phyloP scores from a whole-genome alignment of 768 basidiomycete genomes.

The Gloeostereum incarnatum region DNA sequence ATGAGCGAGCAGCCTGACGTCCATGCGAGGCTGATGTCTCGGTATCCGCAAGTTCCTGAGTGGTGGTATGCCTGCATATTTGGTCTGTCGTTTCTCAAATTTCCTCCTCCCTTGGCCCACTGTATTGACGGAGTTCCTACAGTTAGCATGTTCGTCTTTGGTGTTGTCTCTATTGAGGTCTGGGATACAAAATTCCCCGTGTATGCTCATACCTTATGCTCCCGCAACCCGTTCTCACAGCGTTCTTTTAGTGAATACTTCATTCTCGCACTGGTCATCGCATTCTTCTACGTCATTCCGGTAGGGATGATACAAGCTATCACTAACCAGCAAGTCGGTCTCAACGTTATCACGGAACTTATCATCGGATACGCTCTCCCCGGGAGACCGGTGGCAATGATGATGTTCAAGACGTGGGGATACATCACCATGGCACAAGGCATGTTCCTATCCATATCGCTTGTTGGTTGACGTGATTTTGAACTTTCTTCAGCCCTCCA shows the following conservation, averaged over 20 bases:
- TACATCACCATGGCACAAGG: conserved; percentile 62
- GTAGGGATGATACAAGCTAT: conserved; percentile 65
- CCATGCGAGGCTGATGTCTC: conserved; percentile 74
- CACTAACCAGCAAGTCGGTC: conserved; percentile 71
- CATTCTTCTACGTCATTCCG: conserved; percentile 67
- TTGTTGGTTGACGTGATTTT: background rate
- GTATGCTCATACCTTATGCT: conserved; percentile 35
- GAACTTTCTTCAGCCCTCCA: background rate
- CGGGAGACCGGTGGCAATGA: conserved; percentile 71
- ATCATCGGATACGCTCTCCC: conserved; percentile 76
- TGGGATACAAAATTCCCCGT: conserved; percentile 72
- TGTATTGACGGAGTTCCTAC: conserved; percentile 2
- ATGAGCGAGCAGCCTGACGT: conserved; percentile 78
- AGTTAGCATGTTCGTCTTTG: conserved; percentile 59
- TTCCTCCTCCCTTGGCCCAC: conserved; percentile 20
- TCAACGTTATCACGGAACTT: conserved; percentile 72
- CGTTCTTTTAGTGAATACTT: conserved; percentile 31
- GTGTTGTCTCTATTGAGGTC: conserved; percentile 59
- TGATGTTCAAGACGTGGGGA: conserved; percentile 83
- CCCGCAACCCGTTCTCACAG: background rate
- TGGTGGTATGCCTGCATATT: conserved; percentile 81
- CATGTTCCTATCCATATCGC: background rate
- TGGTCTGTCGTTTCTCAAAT: conserved; percentile 24
- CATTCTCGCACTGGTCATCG: conserved; percentile 57
- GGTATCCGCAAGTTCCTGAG: conserved; percentile 70